Percentiles rank a stretch among this genome's conserved stretches.
phyloP scores from a whole-genome alignment of 495 filamentous ascomycete genomes.

The Amniculicola lignicola region DNA sequence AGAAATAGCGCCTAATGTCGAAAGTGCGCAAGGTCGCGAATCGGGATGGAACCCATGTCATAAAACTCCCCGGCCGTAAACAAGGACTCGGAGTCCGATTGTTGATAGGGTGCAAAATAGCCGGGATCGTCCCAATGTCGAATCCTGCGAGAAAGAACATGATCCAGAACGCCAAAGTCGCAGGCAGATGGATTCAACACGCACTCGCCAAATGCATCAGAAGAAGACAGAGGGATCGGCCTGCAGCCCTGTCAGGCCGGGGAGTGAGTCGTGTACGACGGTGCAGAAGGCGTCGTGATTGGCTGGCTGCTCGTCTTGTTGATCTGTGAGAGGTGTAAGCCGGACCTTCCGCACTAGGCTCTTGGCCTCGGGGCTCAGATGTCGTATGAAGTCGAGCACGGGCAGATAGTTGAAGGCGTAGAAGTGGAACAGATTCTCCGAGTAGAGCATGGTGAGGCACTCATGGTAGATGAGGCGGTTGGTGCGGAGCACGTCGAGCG shows the following conservation, averaged over 20 bases:
- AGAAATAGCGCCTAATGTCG: too few relatives aligned
- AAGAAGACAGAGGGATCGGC: constrained; percentile 36
- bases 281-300: constrained; percentile 33
- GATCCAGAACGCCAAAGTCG: too few relatives aligned
- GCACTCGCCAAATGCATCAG: constrained; percentile 10
- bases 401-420: constrained; percentile 37
- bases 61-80: too few relatives aligned
- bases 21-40: too few relatives aligned
- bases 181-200: too few relatives aligned
- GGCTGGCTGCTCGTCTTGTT: constrained; percentile 19
- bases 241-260: constrained; percentile 27
- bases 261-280: constrained; percentile 31
- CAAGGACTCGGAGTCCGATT: too few relatives aligned
- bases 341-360: constrained; percentile 34
- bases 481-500: constrained; percentile 33
- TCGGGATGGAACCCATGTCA: too few relatives aligned
- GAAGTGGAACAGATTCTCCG: constrained; percentile 38
- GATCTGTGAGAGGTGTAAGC: constrained; percentile 32
- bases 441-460: constrained; percentile 33
- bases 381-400: constrained; percentile 36
- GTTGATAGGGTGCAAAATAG: too few relatives aligned
- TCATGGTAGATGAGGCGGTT: constrained; percentile 36
- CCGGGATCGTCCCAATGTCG: too few relatives aligned
- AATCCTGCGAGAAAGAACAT: too few relatives aligned
- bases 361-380: constrained; percentile 34